Evolutionary conservation across 768 basidiomycete genomes (phyloP), one percentile per base, ranked within the genome.

Genomic region (Glaciozyma antarctica): DNA sequence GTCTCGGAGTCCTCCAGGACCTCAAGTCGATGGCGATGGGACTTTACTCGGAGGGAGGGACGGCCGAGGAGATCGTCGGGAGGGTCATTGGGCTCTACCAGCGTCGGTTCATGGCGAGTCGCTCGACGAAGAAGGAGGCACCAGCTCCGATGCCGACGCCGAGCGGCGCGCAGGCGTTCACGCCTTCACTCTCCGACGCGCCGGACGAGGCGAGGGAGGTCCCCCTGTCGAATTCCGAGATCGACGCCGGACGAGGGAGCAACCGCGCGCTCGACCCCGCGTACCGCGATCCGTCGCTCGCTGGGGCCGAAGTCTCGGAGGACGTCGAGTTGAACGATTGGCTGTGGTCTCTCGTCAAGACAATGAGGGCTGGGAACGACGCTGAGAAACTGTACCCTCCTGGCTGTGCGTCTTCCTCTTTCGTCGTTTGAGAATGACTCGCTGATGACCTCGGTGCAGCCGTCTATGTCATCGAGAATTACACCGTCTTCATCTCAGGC

Each of bases 1-100:
- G 72, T 45, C 58, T 77, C 38, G 76, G 76, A 7, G 67, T 69
- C 24, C 61, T 75, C 15, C 60, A 75, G 49, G 78, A 79, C 72
- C 70, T 79, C 58, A 76, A 76, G 68, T 76, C 75, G 53, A 73
- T 78, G 57, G 75, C 78, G 5, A 64, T 77, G 57, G 76, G 75
- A 0, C 71, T 79, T 38, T 73, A 69, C 51, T 76, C 78, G 47
- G 77, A 79, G 58, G 73, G 41, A 4, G 70, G 67, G 38, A 67
- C 76, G 2, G 75, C 76, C 15, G 77, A 78, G 61, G 77, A 77
- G 68, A 76, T 78, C 48, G 75, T 78, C 12, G 76, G 76, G 3
- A 56, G 75, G 51, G 75, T 77, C 15, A 65, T 77, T 26, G 76
- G 77, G 24, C 62, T 77, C 12, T 71, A 75, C 47, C 74, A 73